Percentiles rank a stretch among this genome's conserved stretches.
These are phyloP conservation scores for Pilaira anomala DNA, from an alignment of 192 early-diverging fungal species.

Conservation along the genomic window DNA sequence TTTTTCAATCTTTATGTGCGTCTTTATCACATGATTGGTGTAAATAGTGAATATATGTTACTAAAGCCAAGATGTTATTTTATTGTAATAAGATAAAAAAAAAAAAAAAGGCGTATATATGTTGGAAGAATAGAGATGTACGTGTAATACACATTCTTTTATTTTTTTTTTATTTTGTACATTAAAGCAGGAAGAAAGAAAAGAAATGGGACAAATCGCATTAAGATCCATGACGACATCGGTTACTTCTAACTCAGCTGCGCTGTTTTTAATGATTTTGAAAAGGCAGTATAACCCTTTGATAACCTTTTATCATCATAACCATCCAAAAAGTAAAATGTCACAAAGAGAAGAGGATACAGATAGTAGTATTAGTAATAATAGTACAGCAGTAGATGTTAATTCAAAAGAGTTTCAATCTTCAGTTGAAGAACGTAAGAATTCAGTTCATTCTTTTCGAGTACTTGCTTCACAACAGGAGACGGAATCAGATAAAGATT, in stretches of 20 bases:
- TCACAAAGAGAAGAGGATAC: neutral
- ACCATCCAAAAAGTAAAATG: constrained; percentile 1
- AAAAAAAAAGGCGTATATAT: too few species aligned
- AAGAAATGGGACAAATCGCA: neutral
- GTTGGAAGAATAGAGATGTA: too few species aligned
- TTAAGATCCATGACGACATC: constrained; percentile 3
- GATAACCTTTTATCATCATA: constrained; percentile 1
- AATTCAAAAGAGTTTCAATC: neutral
- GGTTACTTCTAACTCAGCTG: neutral
- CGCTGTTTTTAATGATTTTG: constrained; percentile 13
- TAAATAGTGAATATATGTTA: too few species aligned
- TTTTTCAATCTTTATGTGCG: too few species aligned
- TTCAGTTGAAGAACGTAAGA: neutral
- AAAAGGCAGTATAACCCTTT: constrained; percentile 10
- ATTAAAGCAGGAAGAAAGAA: neutral
- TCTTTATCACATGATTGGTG: too few species aligned
- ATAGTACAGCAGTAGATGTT: neutral
- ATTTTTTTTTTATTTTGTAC: neutral
- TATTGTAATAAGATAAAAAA: too few species aligned
- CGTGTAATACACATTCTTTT: neutral
- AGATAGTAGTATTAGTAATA: neutral
- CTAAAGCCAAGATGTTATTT: too few species aligned
- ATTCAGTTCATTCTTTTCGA: neutral
- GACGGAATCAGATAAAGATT: constrained; percentile 25
- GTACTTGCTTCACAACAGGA: constrained; percentile 1